phyloP scores from a whole-genome alignment of 1,139 yeast genomes.

The Debaryomyces fabryi region DNA sequence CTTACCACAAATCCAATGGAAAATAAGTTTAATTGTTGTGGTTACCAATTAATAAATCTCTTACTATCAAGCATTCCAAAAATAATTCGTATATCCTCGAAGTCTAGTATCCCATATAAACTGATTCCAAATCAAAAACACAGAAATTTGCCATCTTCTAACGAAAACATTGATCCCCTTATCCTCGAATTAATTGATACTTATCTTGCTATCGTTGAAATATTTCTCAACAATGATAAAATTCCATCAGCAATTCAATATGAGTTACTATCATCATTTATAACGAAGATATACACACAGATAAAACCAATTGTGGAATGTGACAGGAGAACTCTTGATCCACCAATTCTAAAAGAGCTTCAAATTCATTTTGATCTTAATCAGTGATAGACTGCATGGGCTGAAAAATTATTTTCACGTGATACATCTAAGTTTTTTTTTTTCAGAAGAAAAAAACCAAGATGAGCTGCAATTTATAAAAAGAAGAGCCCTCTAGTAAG shows the following conservation, averaged over 20 bases:
- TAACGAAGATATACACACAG: constrained; percentile 9
- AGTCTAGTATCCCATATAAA: constrained; percentile 3
- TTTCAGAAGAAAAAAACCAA: not conserved
- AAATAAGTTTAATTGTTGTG: constrained; percentile 13
- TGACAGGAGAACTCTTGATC: constrained; percentile 10
- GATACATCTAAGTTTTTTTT: constrained; percentile 1
- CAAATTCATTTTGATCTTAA: constrained; percentile 6
- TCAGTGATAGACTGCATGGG: not conserved
- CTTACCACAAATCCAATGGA: constrained; percentile 13
- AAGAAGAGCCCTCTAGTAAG: constrained; percentile 10
- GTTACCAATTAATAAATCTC: constrained; percentile 10
- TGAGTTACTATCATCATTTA: constrained; percentile 13
- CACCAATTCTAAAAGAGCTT: constrained; percentile 12
- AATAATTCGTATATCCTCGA: not conserved
- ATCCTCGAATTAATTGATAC: constrained; percentile 14
- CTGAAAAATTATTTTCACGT: constrained; percentile 1
- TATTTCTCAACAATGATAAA: constrained; percentile 12
- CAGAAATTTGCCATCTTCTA: not conserved
- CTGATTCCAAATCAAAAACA: not conserved
- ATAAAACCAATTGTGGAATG: constrained; percentile 9
- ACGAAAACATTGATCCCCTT: constrained; percentile 5
- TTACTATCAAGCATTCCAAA: constrained; percentile 5
- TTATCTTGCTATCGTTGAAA: constrained; percentile 14
- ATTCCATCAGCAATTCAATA: constrained; percentile 15
- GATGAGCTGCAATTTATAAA: constrained; percentile 8